Evolutionary conservation across 2,329 filamentous ascomycete species (phyloP).

Genomic region (Juglanconis oblonga): DNA sequence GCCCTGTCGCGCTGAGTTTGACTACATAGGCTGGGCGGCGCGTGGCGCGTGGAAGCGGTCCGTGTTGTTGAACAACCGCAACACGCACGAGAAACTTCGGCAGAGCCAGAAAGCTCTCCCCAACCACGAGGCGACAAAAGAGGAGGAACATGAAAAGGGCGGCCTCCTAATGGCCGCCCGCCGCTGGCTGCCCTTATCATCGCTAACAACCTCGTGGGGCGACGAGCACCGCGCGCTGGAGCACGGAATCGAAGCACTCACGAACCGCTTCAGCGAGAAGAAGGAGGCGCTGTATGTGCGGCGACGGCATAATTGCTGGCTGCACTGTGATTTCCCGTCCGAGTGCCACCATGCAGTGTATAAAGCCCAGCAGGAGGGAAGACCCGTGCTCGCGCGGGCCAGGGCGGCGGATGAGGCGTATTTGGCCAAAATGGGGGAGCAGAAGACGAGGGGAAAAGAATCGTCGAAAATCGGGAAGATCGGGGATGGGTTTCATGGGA

Average conservation of each 20-base stretch:
- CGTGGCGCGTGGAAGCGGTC: conserved; percentile 30
- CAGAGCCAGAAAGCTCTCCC: not conserved
- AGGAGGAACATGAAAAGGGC: not conserved
- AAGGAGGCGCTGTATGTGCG: conserved; percentile 21
- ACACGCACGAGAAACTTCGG: not conserved
- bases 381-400: conserved; percentile 10
- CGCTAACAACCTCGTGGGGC: conserved; percentile 1
- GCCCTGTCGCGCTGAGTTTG: conserved; percentile 29
- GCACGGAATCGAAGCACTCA: not conserved
- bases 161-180: not conserved
- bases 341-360: conserved; percentile 24
- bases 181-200: not conserved
- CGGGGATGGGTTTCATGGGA: no score
- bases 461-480: not conserved
- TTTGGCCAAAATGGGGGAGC: not conserved
- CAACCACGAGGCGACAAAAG: no score
- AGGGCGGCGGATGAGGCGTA: conserved; percentile 1
- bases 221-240: conserved; percentile 3
- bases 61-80: conserved; percentile 5
- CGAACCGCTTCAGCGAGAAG: not conserved
- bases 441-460: not conserved
- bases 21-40: conserved; percentile 30
- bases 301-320: conserved; percentile 23
- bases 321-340: conserved; percentile 27
- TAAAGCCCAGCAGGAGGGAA: conserved; percentile 14